These are phyloP conservation scores for Ogataea trehalophila DNA, from an alignment of 805 yeast genomes.

Conservation along the genomic window DNA sequence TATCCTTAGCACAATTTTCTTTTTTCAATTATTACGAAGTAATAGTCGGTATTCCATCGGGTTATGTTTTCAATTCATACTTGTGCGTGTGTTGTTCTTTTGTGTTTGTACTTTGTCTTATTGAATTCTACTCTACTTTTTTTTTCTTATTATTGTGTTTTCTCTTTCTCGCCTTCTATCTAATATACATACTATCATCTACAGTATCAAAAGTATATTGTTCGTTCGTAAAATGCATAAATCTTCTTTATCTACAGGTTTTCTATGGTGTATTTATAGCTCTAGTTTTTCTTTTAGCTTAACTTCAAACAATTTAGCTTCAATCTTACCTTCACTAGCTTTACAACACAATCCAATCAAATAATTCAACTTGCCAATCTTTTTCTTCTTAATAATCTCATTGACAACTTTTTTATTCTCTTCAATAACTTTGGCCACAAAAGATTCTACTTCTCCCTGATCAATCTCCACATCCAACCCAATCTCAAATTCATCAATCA, in stretches of 20 bases:
- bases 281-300: slow-evolving; percentile 17
- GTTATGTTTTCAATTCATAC: no score
- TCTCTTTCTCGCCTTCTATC: slow-evolving; percentile 1
- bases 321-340: slow-evolving; percentile 59
- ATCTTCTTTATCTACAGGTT: background rate
- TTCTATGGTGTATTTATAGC: background rate
- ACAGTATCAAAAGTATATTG: background rate
- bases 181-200: background rate
- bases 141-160: no score
- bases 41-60: no score
- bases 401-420: slow-evolving; percentile 51
- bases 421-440: slow-evolving; percentile 33
- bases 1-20: no score
- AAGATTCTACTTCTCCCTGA: slow-evolving; percentile 22
- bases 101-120: no score
- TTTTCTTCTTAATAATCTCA: slow-evolving; percentile 53
- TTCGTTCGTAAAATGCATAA: background rate
- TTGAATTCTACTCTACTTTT: no score
- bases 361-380: slow-evolving; percentile 61
- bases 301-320: slow-evolving; percentile 23
- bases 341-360: slow-evolving; percentile 85
- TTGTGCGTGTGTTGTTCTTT: no score
- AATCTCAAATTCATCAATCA: slow-evolving; percentile 55
- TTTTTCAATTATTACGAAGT: no score
- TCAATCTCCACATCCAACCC: slow-evolving; percentile 27